These are phyloP conservation scores for Alternaria ventricosa DNA, from an alignment of 2,329 filamentous ascomycete species.

Conservation along the genomic window DNA sequence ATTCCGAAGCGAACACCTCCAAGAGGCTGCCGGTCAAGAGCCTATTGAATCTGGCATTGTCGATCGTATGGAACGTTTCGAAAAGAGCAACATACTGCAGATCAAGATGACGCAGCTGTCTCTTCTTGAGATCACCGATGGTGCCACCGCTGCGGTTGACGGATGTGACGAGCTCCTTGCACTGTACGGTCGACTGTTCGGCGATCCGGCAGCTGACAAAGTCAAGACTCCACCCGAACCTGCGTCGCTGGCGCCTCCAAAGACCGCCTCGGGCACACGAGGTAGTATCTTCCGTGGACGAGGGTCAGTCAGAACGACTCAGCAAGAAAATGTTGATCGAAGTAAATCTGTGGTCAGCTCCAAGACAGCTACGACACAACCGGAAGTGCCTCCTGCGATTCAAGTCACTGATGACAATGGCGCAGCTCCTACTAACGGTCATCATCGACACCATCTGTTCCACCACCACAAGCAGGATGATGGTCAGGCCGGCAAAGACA, in stretches of 20 bases:
- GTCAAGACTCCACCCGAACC: conserved; percentile 50
- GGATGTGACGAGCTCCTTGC: conserved; percentile 83
- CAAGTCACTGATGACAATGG: conserved; percentile 74
- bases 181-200: conserved; percentile 83
- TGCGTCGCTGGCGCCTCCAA: conserved; percentile 63
- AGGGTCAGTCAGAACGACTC: conserved; percentile 37
- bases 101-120: conserved; percentile 94
- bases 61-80: conserved; percentile 80
- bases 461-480: conserved; percentile 44
- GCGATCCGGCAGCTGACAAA: conserved; percentile 56
- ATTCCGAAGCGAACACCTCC: conserved; percentile 72
- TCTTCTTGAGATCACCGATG: conserved; percentile 82
- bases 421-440: conserved; percentile 41
- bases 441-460: conserved; percentile 44
- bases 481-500: conserved; percentile 35
- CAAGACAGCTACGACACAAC: conserved; percentile 31
- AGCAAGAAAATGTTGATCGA: conserved; percentile 24
- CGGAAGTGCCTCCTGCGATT: conserved; percentile 68
- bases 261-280: conserved; percentile 69
- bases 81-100: conserved; percentile 88
- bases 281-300: conserved; percentile 77
- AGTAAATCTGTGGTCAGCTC: conserved; percentile 36
- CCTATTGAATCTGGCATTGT: conserved; percentile 61
- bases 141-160: conserved; percentile 84
- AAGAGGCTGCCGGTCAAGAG: conserved; percentile 43